A percentile compares a stretch with the other conserved stretches of the same genome.
phyloP scores from a whole-genome alignment of 352 stramenopile species.

The Phytophthora syringae region DNA sequence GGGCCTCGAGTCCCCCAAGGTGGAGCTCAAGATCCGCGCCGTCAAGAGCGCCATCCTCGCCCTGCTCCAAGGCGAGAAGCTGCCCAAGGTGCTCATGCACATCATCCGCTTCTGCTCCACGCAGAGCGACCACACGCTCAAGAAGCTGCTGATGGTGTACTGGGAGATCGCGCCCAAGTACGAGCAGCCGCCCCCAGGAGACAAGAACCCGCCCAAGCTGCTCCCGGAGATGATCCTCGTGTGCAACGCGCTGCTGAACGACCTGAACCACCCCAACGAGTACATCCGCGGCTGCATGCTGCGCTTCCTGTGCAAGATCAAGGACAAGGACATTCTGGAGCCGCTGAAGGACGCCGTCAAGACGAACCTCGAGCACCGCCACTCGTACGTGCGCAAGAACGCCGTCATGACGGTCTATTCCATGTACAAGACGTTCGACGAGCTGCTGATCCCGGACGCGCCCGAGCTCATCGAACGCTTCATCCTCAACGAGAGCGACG shows the following conservation, averaged over 20 bases:
- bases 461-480: conserved; percentile 98
- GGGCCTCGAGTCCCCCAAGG: conserved; percentile 95
- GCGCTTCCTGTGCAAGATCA: conserved; percentile 99
- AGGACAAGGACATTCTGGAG: conserved; percentile 96
- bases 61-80: conserved; percentile 97
- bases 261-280: conserved; percentile 99
- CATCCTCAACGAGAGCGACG: conserved; percentile 95
- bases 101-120: conserved; percentile 99
- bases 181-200: conserved; percentile 69
- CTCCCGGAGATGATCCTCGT: conserved; percentile 99
- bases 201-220: conserved; percentile 89
- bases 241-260: conserved; percentile 99
- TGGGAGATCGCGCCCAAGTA: conserved; percentile 99
- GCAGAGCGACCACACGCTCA: conserved; percentile 98
- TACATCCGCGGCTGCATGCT: conserved; percentile 99
- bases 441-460: conserved; percentile 96
- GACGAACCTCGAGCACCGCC: conserved; percentile 97
- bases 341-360: conserved; percentile 93
- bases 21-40: conserved; percentile 97
- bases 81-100: conserved; percentile 99
- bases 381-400: conserved; percentile 99
- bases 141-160: conserved; percentile 99
- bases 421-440: conserved; percentile 96
- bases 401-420: conserved; percentile 98
- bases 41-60: conserved; percentile 99